Percentiles rank a stretch among this genome's conserved stretches.
Conservation (phyloP, 768 basidiomycete species). For the Kwoniella botswanensis region DNA sequence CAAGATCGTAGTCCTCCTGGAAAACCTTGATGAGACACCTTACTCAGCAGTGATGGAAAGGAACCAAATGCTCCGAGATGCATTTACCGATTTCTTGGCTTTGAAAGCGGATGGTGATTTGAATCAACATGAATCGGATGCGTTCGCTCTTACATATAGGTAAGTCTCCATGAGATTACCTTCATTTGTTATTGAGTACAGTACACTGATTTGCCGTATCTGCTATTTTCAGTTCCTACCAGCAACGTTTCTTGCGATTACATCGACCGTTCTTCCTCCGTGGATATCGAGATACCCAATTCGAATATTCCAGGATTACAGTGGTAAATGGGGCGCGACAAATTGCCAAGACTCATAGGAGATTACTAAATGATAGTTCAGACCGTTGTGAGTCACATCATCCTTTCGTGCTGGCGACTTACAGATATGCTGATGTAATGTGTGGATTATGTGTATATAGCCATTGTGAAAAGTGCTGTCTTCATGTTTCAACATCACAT, state of each 20-base stretch:
- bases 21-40: conserved; percentile 1
- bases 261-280: conserved; percentile 25
- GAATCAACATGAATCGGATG: conserved; percentile 7
- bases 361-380: not conserved
- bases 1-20: not conserved
- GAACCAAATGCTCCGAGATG: conserved; percentile 10
- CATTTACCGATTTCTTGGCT: conserved; percentile 10
- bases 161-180: not conserved
- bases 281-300: conserved; percentile 16
- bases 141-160: conserved; percentile 18
- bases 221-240: conserved; percentile 6
- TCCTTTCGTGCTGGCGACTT: too few relatives aligned
- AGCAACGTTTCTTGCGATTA: conserved; percentile 20
- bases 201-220: not conserved
- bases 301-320: conserved; percentile 1
- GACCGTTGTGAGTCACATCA: not conserved
- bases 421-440: too few relatives aligned
- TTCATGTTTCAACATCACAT: conserved; percentile 24
- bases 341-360: conserved; percentile 15
- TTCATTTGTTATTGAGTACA: not conserved
- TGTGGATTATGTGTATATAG: not conserved
- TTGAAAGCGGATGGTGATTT: conserved; percentile 9
- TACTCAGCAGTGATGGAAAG: conserved; percentile 9
- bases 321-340: conserved; percentile 13
- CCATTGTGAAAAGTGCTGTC: conserved; percentile 1